Percentiles rank a stretch among this genome's conserved stretches.
Evolutionary conservation across 768 basidiomycete genomes (phyloP).

Genomic region (Austroboletus eburneus): DNA sequence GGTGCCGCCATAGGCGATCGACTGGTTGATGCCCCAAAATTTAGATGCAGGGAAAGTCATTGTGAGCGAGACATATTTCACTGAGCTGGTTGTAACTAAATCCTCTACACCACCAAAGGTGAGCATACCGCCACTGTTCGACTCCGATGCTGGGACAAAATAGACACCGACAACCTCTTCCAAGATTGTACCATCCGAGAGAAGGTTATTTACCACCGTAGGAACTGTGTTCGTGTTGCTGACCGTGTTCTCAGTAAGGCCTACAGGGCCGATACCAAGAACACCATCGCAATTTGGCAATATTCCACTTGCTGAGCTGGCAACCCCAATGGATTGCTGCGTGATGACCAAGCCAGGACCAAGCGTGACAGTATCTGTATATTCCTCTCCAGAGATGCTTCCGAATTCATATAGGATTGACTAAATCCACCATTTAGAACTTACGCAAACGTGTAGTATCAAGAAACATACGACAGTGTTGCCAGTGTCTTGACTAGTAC

Average conservation of each 20-base stretch:
- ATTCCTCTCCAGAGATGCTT: too few species aligned
- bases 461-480: conserved; percentile 1
- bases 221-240: too few species aligned
- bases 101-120: neutral
- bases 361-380: too few species aligned
- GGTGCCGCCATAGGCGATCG: neutral
- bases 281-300: conserved; percentile 33
- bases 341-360: too few species aligned
- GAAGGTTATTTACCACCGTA: conserved; percentile 35
- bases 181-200: conserved; percentile 23
- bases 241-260: conserved; percentile 29
- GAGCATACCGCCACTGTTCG: neutral
- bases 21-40: conserved; percentile 28
- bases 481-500: conserved; percentile 25
- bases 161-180: conserved; percentile 29
- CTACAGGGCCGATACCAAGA: conserved; percentile 33
- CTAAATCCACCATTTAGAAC: too few species aligned
- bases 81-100: neutral
- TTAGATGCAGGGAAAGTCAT: neutral
- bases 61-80: neutral
- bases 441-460: neutral
- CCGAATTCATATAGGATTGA: too few species aligned
- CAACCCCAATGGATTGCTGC: conserved; percentile 38
- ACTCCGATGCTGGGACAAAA: conserved; percentile 20
- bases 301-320: conserved; percentile 8